Conservation (phyloP, 257 asterid genomes). For the Plantago elongata region DNA sequence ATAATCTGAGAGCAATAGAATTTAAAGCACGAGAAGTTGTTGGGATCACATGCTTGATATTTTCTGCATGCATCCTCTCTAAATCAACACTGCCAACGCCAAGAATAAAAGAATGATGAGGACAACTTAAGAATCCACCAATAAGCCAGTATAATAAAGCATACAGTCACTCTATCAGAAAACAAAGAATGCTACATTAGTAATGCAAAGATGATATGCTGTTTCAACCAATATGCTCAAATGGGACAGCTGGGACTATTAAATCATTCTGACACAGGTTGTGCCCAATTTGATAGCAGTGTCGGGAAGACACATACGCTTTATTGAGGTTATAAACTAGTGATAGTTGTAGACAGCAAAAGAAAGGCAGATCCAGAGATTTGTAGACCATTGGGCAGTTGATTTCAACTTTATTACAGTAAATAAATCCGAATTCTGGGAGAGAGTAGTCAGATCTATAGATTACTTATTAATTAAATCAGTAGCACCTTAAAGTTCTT, state of each 20-base stretch:
- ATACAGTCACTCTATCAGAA: slow-evolving; percentile 5
- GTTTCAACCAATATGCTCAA: too few species aligned
- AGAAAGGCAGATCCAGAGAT: too few species aligned
- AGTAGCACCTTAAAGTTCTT: too few species aligned
- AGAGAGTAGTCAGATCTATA: too few species aligned
- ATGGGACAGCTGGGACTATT: background rate
- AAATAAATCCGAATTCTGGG: too few species aligned
- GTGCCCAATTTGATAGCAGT: background rate
- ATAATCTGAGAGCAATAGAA: slow-evolving; percentile 73
- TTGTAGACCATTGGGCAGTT: too few species aligned
- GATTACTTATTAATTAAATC: too few species aligned
- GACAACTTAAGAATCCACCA: slow-evolving; percentile 18
- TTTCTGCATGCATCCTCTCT: slow-evolving; percentile 90
- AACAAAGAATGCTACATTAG: background rate
- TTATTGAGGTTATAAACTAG: background rate
- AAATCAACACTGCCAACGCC: slow-evolving; percentile 71
- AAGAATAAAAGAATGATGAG: slow-evolving; percentile 21
- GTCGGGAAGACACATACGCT: background rate
- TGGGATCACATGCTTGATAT: slow-evolving; percentile 54
- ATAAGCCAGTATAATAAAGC: slow-evolving; percentile 13
- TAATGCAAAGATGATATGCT: background rate
- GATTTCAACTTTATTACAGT: too few species aligned
- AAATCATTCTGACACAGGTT: background rate
- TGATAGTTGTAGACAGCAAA: too few species aligned
- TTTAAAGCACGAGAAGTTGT: slow-evolving; percentile 83